Percentiles rank a stretch among this genome's conserved stretches.
phyloP scores from a whole-genome alignment of 257 asterid genomes.

The Pogostemon cablin region DNA sequence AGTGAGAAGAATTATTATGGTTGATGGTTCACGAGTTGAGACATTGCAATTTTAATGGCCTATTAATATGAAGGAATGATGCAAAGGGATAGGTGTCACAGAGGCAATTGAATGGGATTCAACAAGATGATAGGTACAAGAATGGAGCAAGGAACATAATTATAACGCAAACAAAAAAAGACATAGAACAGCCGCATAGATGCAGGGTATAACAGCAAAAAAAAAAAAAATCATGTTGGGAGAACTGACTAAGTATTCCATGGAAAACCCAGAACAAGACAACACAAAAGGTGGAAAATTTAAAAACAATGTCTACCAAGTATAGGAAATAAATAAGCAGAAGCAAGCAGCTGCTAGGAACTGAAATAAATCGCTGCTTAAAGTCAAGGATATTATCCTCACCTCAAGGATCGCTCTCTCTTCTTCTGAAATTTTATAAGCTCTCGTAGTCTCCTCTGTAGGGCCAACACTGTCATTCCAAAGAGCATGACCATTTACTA shows the following conservation, averaged over 20 bases:
- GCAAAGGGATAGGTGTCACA: conserved; percentile 3
- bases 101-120: conserved; percentile 27
- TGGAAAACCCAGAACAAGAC: conserved; percentile 16
- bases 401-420: conserved; percentile 80
- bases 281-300: conserved; percentile 13
- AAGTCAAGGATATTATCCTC: conserved; percentile 30
- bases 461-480: conserved; percentile 59
- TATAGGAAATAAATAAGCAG: conserved; percentile 24
- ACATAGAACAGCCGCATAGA: not conserved
- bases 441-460: conserved; percentile 54
- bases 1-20: conserved; percentile 27
- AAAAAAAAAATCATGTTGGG: conserved; percentile 12
- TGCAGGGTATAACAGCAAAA: conserved; percentile 14
- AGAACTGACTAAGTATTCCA: conserved; percentile 9
- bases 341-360: conserved; percentile 19
- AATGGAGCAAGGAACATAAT: conserved; percentile 25
- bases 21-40: conserved; percentile 25
- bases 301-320: not conserved
- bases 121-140: conserved; percentile 10
- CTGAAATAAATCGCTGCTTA: conserved; percentile 11
- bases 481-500: conserved; percentile 25
- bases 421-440: conserved; percentile 54
- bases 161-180: conserved; percentile 16
- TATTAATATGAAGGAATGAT: conserved; percentile 2
- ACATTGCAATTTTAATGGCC: conserved; percentile 22